phyloP scores from a whole-genome alignment of 2,329 filamentous ascomycete genomes.

The Claviceps capensis region DNA sequence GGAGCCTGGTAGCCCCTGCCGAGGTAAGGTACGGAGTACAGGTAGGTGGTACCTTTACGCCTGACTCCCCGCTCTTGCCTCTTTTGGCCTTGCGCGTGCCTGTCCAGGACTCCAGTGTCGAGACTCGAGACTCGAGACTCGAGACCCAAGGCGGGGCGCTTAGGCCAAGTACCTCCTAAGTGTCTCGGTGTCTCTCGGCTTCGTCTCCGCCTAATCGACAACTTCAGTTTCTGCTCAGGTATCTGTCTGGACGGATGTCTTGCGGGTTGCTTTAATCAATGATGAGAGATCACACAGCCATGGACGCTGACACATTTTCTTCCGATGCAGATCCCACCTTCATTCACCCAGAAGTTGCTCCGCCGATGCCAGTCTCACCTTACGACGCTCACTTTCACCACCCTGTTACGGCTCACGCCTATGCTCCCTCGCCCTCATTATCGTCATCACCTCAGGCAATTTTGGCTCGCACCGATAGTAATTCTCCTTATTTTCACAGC shows the following conservation, averaged over 20 bases:
- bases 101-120: neutral
- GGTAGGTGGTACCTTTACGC: no score
- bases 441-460: slow-evolving; percentile 34
- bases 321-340: slow-evolving; percentile 36
- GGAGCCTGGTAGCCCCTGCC: no score
- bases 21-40: no score
- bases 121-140: no score
- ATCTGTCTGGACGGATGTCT: neutral
- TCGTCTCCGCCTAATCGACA: neutral
- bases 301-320: slow-evolving; percentile 21
- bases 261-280: neutral
- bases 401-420: slow-evolving; percentile 24
- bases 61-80: neutral
- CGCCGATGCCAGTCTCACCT: slow-evolving; percentile 29
- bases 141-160: neutral
- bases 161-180: neutral
- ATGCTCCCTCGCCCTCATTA: slow-evolving; percentile 50
- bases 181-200: neutral
- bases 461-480: slow-evolving; percentile 38
- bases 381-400: slow-evolving; percentile 37
- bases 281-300: neutral
- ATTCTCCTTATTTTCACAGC: slow-evolving; percentile 53
- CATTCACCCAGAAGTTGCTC: slow-evolving; percentile 40
- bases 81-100: neutral
- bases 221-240: neutral